These are phyloP conservation scores for Cladosporium cucumerinum DNA, from an alignment of 2,329 filamentous ascomycete genomes.

Conservation along the genomic window DNA sequence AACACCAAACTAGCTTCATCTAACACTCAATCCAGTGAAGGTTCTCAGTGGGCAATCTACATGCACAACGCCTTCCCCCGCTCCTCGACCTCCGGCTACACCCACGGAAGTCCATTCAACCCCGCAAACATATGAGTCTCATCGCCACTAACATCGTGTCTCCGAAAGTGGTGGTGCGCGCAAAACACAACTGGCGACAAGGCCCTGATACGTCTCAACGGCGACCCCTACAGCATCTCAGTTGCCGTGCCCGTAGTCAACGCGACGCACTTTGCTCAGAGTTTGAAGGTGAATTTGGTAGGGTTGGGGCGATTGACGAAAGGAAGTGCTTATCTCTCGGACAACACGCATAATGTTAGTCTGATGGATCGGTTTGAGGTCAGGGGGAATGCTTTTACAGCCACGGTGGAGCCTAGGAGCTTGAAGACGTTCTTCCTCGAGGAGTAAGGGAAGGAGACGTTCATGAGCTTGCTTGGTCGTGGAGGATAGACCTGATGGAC, in stretches of 20 bases:
- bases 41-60: slow-evolving; percentile 29
- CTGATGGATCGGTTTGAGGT: slow-evolving; percentile 12
- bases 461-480: not conserved
- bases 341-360: slow-evolving; percentile 24
- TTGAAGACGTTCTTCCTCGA: slow-evolving; percentile 25
- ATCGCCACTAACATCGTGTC: not conserved
- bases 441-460: not conserved
- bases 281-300: slow-evolving; percentile 18
- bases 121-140: no score
- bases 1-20: not conserved
- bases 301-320: not conserved
- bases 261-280: slow-evolving; percentile 23
- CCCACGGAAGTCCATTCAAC: not conserved
- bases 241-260: slow-evolving; percentile 27
- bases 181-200: slow-evolving; percentile 11
- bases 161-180: slow-evolving; percentile 24
- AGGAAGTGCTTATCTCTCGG: slow-evolving; percentile 23
- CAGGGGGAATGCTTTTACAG: slow-evolving; percentile 13
- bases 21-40: slow-evolving; percentile 17
- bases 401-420: slow-evolving; percentile 21
- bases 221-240: slow-evolving; percentile 19
- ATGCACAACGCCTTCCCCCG: slow-evolving; percentile 26
- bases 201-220: slow-evolving; percentile 20
- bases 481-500: no score
- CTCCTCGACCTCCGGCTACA: slow-evolving; percentile 18